Percentiles rank a stretch among this genome's conserved stretches.
Conservation (phyloP, 2,329 filamentous ascomycete genomes). For the Mollisiaceae sp. region DNA sequence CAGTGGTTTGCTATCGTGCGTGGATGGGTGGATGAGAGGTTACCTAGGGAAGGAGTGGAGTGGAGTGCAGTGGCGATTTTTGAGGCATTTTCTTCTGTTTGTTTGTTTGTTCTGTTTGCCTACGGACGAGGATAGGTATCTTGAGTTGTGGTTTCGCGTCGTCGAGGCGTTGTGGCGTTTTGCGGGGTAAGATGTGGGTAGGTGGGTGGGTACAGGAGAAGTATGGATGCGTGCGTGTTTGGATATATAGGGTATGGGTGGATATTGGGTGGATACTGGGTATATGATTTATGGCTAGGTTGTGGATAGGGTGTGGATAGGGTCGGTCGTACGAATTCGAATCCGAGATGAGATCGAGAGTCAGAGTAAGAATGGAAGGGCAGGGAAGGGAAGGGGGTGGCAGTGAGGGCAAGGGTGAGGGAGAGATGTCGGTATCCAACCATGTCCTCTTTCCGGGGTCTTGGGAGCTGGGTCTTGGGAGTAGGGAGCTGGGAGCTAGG, state of each 20-base stretch:
- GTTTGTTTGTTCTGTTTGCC: background rate
- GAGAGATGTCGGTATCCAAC: background rate
- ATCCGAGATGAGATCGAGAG: background rate
- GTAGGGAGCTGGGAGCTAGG: background rate
- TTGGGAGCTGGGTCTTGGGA: too few species aligned
- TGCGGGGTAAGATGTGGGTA: too few species aligned
- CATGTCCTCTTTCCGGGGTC: background rate
- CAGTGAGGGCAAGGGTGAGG: too few species aligned
- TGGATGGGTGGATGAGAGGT: background rate
- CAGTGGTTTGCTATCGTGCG: background rate
- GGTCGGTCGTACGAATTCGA: background rate
- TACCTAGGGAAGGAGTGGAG: background rate
- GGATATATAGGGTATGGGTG: too few species aligned
- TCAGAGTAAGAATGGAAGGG: background rate
- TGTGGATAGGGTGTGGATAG: background rate
- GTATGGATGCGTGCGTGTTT: too few species aligned
- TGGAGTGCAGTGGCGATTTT: background rate
- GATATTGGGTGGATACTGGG: too few species aligned
- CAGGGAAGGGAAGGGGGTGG: background rate
- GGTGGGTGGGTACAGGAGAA: too few species aligned
- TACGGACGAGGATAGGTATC: too few species aligned
- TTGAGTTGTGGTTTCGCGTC: too few species aligned
- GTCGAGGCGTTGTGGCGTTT: background rate
- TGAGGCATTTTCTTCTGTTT: background rate
- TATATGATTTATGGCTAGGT: too few species aligned